phyloP scores from a whole-genome alignment of 2,329 filamentous ascomycete species.

The Ophiostoma angusticollis region DNA sequence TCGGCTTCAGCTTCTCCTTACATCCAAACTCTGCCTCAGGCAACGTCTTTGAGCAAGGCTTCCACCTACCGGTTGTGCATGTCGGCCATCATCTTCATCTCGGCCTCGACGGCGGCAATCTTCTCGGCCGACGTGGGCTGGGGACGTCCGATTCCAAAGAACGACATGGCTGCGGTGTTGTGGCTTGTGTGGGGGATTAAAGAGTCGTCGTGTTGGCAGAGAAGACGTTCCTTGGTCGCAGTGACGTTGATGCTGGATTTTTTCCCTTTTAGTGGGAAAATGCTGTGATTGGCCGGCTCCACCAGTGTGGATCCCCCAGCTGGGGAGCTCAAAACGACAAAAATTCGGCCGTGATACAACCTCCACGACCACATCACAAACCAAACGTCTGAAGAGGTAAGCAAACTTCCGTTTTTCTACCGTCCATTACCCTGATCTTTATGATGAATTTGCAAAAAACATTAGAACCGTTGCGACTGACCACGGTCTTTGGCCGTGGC shows the following conservation, averaged over 20 bases:
- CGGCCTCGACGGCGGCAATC: constrained; percentile 88
- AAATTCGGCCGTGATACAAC: too few relatives aligned
- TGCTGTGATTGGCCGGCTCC: not conserved
- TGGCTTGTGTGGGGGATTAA: not conserved
- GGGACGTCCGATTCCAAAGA: constrained; percentile 40
- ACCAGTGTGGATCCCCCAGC: not conserved
- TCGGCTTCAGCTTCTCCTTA: too few relatives aligned
- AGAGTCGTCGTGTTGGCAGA: not conserved
- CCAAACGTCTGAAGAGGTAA: not conserved
- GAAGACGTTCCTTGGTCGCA: not conserved
- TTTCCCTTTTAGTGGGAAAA: not conserved
- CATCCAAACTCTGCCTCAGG: too few relatives aligned
- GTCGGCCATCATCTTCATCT: constrained; percentile 89
- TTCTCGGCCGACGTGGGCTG: constrained; percentile 94
- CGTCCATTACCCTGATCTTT: not conserved
- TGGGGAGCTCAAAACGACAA: not conserved
- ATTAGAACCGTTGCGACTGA: constrained; percentile 49
- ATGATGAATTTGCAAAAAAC: constrained; percentile 39
- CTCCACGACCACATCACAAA: not conserved
- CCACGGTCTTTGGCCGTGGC: constrained; percentile 29
- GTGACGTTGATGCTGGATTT: not conserved
- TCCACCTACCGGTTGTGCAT: constrained; percentile 94
- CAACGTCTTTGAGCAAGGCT: too few relatives aligned
- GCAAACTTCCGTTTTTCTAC: not conserved
- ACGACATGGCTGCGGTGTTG: constrained; percentile 11